Base-by-base conservation (phyloP, 768 basidiomycete species). In the Hirschioporus abietinus region DNA sequence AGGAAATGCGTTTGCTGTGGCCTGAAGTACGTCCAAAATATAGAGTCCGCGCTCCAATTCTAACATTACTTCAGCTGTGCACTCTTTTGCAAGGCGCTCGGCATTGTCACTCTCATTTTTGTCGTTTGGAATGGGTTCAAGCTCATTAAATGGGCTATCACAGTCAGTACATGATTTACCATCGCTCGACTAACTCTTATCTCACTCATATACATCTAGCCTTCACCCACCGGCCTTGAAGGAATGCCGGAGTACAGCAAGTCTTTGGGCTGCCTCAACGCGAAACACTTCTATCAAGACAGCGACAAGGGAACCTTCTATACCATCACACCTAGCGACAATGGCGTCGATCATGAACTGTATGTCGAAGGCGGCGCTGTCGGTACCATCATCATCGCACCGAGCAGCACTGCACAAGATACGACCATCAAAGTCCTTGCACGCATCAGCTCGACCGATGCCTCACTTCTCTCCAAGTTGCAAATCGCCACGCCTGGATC, bases 21-120 rank as follows among this genome's bases (percentile, higher is more conserved):
- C 18, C 27, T 82, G 60, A 75, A 81, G 84, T 86, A 64, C 66
- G 82, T 69, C 30, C 17, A 25, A 25, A 8, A 3, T 18, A 27
- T 5, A 12, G 18, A 24, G 30, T 15, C 20, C 27, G 8, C 2
- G 52, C 58, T 57, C 27, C 18, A 15, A 17, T 3, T n/a, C 25
- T 17, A 5, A 34, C 64, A 25, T 42, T 17, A 58, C 20, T 65
- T 66, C 65, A 86, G 85, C 68, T 85, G 84, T 69, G 76, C 76
- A 35, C 73, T 86, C 15, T 81, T 86, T 72, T 86, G 81, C 79
- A 87, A 84, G 70, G 83, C 82, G 1, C 76, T 86, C 64, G 84
- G 80, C 24, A 81, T 87, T 60, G 82, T 86, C n/a, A 66, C 78
- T 3, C 73, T 74, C 23, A 68, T 82, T 18, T 77, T 81, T 60